Base-by-base conservation (phyloP, 1,139 yeast species). In the Sugiyamaella pinicola region DNA sequence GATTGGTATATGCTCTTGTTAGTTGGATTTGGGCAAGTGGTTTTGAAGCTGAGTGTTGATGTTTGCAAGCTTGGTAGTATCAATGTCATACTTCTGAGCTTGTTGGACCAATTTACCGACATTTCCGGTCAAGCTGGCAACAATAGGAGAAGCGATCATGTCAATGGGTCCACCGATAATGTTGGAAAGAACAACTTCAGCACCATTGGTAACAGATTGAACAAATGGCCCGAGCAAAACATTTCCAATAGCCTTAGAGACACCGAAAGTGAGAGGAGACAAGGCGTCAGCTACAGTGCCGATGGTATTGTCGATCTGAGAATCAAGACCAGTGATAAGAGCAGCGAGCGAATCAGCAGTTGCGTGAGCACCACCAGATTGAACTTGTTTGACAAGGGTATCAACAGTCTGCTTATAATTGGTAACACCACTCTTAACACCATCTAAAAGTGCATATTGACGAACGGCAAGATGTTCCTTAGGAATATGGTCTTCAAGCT, bases 191-290 rank as follows among this genome's bases (percentile, higher is more conserved):
- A 64, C 47, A 4, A 64, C 70, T 54, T 66, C 68, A 40, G 66
- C 64, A 37, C 70, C 70, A 57, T 67, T 64, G 53, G 69, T 67
- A 29, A 67, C 59, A n/a, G 69, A 60, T 57, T 67, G 70, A 35
- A 63, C 62, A 40, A 65, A 57, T 33, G 70, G 70, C 10, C 70
- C 70, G 6, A 65, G 58, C 13, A 66, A 52, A 44, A 57, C 33
- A 47, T 58, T 49, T 15, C 60, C 68, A 37, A 65, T 53, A 6
- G 61, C 64, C 56, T 55, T 49, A 24, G 66, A 60, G 24, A 58
- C 39, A 43, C 66, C 68, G 21, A 57, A 55, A 10, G 68, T 61
- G 42, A 60, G 38, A 18, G 64, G 61, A 28, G 61, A 56, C 21
- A 65, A 58, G 18, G 62, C 64, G 22, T 58, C 52, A 17, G 60